Percentiles rank a stretch among this genome's conserved stretches.
phyloP scores from a whole-genome alignment of 129 eudicot genomes.

The Ambrosia artemisiifolia region DNA sequence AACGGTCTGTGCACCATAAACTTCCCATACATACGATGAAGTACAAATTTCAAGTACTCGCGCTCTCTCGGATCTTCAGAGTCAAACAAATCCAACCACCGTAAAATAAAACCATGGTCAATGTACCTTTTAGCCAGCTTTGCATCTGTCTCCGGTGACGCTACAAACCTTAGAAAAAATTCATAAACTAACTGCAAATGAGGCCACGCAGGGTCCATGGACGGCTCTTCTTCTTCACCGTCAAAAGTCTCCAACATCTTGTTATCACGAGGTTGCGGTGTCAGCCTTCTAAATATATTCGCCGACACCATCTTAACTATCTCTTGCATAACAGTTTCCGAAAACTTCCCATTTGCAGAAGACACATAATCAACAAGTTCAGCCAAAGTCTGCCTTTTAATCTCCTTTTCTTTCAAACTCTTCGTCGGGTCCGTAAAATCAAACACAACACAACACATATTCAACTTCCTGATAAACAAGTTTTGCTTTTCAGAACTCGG shows the following conservation, averaged over 20 bases:
- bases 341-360: conserved; percentile 59
- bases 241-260: conserved; percentile 60
- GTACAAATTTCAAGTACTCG: not conserved
- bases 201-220: conserved; percentile 80
- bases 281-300: conserved; percentile 50
- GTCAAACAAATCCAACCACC: conserved; percentile 65
- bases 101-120: conserved; percentile 56
- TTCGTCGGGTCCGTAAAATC: conserved; percentile 68
- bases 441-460: conserved; percentile 53
- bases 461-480: conserved; percentile 55
- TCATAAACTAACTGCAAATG: conserved; percentile 73
- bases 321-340: conserved; percentile 64
- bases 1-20: conserved; percentile 75
- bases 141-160: conserved; percentile 78
- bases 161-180: conserved; percentile 66
- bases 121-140: conserved; percentile 69
- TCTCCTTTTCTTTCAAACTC: conserved; percentile 17
- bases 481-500: conserved; percentile 57
- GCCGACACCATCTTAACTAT: conserved; percentile 61
- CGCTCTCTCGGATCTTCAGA: conserved; percentile 8
- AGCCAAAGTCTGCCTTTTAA: conserved; percentile 58
- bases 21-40: conserved; percentile 4
- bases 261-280: conserved; percentile 75
- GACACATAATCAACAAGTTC: conserved; percentile 66
- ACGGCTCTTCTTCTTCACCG: conserved; percentile 76